Evolutionary conservation across 371 early-diverging fungal genomes (phyloP).

Genomic region (Lichtheimia hyalospora): DNA sequence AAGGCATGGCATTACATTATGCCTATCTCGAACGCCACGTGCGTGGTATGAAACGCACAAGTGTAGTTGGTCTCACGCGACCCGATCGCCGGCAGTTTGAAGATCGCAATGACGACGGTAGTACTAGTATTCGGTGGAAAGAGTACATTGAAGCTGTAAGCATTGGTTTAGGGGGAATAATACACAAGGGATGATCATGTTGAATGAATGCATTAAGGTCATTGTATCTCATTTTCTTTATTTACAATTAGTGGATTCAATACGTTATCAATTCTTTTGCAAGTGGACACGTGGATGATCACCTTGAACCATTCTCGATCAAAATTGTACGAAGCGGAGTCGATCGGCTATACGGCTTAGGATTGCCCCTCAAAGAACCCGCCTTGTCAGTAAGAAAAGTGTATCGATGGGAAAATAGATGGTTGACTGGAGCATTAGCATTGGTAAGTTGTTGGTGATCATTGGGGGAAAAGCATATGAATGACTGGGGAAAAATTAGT

Average conservation of each 20-base stretch:
- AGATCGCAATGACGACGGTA: slow-evolving; percentile 5
- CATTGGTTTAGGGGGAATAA: neutral
- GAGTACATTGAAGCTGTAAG: slow-evolving; percentile 10
- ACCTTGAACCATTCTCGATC: slow-evolving; percentile 37
- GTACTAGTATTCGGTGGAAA: slow-evolving; percentile 2
- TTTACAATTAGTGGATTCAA: slow-evolving; percentile 32
- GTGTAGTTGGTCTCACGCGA: neutral
- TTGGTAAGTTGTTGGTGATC: slow-evolving; percentile 19
- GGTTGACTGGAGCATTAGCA: slow-evolving; percentile 22
- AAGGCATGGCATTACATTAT: neutral
- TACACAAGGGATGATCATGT: neutral
- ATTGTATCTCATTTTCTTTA: neutral
- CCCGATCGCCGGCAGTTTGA: slow-evolving; percentile 2
- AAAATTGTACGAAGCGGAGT: slow-evolving; percentile 30
- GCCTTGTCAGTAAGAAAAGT: slow-evolving; percentile 22
- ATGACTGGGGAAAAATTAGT: slow-evolving; percentile 11
- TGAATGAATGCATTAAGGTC: neutral
- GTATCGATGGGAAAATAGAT: slow-evolving; percentile 42
- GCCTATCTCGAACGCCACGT: slow-evolving; percentile 8
- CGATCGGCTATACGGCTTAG: slow-evolving; percentile 34
- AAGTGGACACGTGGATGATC: slow-evolving; percentile 30
- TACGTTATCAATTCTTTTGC: slow-evolving; percentile 31
- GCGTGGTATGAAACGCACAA: slow-evolving; percentile 6
- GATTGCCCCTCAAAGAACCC: slow-evolving; percentile 24
- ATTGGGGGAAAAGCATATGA: neutral